phyloP scores from a whole-genome alignment of 2,329 filamentous ascomycete genomes.

The Domatiomyces catenatus region DNA sequence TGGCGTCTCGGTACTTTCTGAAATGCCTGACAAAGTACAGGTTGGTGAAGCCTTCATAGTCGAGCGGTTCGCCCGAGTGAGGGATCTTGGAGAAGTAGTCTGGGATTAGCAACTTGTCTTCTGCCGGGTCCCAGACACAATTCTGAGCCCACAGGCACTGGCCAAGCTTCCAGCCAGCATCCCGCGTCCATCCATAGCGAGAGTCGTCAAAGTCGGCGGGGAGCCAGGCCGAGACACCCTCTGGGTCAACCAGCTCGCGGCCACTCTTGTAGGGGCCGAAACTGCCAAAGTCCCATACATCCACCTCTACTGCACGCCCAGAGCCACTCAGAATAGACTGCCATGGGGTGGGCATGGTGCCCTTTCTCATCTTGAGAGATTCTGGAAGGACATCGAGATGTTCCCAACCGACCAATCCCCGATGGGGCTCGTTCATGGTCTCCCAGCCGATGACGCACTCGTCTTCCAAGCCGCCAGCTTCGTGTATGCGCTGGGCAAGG shows the following conservation, averaged over 20 bases:
- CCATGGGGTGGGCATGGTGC: slow-evolving; percentile 84
- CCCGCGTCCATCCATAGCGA: slow-evolving; percentile 78
- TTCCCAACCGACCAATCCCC: slow-evolving; percentile 67
- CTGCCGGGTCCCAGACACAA: slow-evolving; percentile 76
- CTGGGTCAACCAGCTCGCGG: slow-evolving; percentile 66
- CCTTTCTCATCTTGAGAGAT: slow-evolving; percentile 83
- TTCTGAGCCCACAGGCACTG: slow-evolving; percentile 95
- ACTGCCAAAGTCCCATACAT: slow-evolving; percentile 85
- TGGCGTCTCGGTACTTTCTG: slow-evolving; percentile 56
- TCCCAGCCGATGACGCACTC: slow-evolving; percentile 90
- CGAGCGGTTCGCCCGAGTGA: slow-evolving; percentile 53
- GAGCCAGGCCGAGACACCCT: slow-evolving; percentile 74
- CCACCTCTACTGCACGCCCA: slow-evolving; percentile 74
- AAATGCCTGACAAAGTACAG: slow-evolving; percentile 82
- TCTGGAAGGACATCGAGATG: slow-evolving; percentile 69
- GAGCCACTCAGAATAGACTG: slow-evolving; percentile 87
- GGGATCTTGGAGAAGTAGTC: slow-evolving; percentile 80
- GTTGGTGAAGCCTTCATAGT: slow-evolving; percentile 79
- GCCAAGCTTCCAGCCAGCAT: slow-evolving; percentile 79
- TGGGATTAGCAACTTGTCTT: slow-evolving; percentile 62
- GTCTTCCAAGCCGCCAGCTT: slow-evolving; percentile 76
- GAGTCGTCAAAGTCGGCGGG: slow-evolving; percentile 69
- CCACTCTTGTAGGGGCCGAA: slow-evolving; percentile 87
- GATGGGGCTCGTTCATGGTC: slow-evolving; percentile 86
- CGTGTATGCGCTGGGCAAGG: slow-evolving; percentile 68